Percentiles rank a stretch among this genome's conserved stretches.
These are phyloP conservation scores for Kitagawia praeruptora DNA, from an alignment of 129 eudicot genomes.

Conservation along the genomic window DNA sequence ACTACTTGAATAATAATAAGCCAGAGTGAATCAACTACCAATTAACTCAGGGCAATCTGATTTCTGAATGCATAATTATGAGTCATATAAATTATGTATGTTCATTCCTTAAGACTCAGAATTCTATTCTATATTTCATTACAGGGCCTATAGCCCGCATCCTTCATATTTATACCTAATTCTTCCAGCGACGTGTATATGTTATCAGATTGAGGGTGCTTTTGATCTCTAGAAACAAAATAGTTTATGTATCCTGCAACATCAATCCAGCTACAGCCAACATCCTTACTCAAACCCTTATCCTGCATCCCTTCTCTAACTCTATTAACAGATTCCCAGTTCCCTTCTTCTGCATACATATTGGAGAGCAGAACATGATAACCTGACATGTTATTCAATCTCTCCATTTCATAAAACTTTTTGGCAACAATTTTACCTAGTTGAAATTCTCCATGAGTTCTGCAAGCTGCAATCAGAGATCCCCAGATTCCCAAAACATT, in stretches of 20 bases:
- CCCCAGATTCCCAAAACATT: conserved; percentile 73
- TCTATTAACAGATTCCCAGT: conserved; percentile 59
- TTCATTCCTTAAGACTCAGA: conserved; percentile 5
- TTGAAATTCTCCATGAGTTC: conserved; percentile 56
- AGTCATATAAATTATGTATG: too few species aligned
- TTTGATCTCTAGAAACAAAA: conserved; percentile 47
- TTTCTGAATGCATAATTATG: too few species aligned
- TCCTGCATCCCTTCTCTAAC: conserved; percentile 65
- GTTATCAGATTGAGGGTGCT: conserved; percentile 33
- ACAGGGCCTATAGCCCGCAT: conserved; percentile 33
- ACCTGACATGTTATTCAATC: conserved; percentile 35
- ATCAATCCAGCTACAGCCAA: conserved; percentile 78
- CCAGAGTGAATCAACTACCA: background rate
- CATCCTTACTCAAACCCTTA: conserved; percentile 57
- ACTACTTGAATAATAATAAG: background rate
- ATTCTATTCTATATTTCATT: conserved; percentile 13
- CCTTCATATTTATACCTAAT: conserved; percentile 42
- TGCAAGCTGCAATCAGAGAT: conserved; percentile 71
- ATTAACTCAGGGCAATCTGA: background rate
- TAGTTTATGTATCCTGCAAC: conserved; percentile 34
- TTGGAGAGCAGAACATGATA: conserved; percentile 70
- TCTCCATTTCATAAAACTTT: conserved; percentile 56
- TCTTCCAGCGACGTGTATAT: conserved; percentile 43
- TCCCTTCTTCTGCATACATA: conserved; percentile 71
- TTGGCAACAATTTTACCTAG: conserved; percentile 65